Base-by-base conservation (phyloP, 495 filamentous ascomycete species). In the Penicillium angulare region DNA sequence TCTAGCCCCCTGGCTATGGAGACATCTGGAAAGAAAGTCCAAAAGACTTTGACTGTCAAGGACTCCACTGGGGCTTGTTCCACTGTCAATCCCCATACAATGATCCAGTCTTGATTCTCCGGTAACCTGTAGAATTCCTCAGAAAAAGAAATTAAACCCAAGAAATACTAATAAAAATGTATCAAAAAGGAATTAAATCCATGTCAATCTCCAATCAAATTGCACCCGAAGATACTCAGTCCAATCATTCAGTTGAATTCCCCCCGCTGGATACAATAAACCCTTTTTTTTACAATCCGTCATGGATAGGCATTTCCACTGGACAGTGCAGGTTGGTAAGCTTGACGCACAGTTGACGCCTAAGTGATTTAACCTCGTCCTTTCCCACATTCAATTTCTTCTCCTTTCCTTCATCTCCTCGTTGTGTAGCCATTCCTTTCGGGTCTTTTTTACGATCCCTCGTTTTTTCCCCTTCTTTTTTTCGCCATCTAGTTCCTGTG, bases 401-500 rank as follows among this genome's bases (percentile, higher is more conserved):
- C 39, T 45, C 41, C 40, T 31, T 50, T 47, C 21, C 38, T 43
- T 43, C 22, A 40, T 42, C 52, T 42, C 15, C 31, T 36, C 32
- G 18, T 27, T 31, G 48, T 47, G 45, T 36, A 32, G 35, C 51
- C 39, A 49, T 59, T 35, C 52, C 50, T 55, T 63, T 58, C 52
- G 52, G 33, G 24, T 41, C 48, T 36, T 48, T 41, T 35, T 40
- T 38, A 40, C 27, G 29, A 36, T 52, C 60, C 17, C 52, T 60
- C 41, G 43, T 44, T 47, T 36, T 33, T 52, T 50, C n/a, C n/a
- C n/a, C n/a, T n/a, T n/a, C n/a, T n/a, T n/a, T n/a, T 26, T 49
- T 41, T 41, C 22, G 38, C 38, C 38, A 23, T 54, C 57, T 65
- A 68, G 61, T 47, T 57, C 66, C 65, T 66, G 66, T 68, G 66